Evolutionary conservation across 1,139 yeast genomes (phyloP).

Genomic region (Yamadazyma triangularis): DNA sequence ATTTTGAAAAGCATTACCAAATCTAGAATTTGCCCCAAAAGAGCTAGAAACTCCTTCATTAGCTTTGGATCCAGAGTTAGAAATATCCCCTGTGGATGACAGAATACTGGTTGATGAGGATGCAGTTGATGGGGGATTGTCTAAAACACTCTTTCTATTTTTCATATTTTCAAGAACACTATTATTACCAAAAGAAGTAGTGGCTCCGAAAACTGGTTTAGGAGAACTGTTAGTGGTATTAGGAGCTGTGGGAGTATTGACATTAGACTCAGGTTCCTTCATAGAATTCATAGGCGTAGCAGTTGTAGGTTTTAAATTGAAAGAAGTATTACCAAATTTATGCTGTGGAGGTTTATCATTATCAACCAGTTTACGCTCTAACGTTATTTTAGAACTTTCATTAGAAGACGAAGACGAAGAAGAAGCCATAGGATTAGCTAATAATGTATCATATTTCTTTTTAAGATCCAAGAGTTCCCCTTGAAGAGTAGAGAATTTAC

Average conservation of each 20-base stretch:
- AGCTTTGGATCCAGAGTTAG: slow-evolving; percentile 1
- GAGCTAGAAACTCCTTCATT: slow-evolving; percentile 17
- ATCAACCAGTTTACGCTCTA: background rate
- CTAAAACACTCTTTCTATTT: slow-evolving; percentile 35
- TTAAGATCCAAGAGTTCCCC: background rate
- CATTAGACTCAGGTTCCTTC: slow-evolving; percentile 6
- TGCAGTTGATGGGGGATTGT: slow-evolving; percentile 9
- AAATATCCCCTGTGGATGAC: slow-evolving; percentile 1
- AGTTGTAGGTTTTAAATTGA: slow-evolving; percentile 13
- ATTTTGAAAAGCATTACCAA: slow-evolving; percentile 54
- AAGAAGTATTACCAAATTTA: slow-evolving; percentile 31
- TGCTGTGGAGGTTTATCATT: slow-evolving; percentile 10
- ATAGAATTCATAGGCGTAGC: slow-evolving; percentile 18
- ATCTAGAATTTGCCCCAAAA: slow-evolving; percentile 59
- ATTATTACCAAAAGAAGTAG: slow-evolving; percentile 55
- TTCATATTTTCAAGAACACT: slow-evolving; percentile 17
- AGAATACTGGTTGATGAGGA: slow-evolving; percentile 3
- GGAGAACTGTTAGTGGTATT: slow-evolving; percentile 8
- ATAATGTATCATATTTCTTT: background rate
- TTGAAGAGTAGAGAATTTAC: background rate
- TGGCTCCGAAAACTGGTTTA: slow-evolving; percentile 40
- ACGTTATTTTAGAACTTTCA: background rate
- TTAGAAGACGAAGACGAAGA: too few species aligned
- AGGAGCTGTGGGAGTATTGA: slow-evolving; percentile 7
- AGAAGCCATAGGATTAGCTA: too few species aligned